Evolutionary conservation across 1,284 basidiomycete species (phyloP), one percentile per base, ranked within the genome.

Genomic region (Moesziomyces sp.): DNA sequence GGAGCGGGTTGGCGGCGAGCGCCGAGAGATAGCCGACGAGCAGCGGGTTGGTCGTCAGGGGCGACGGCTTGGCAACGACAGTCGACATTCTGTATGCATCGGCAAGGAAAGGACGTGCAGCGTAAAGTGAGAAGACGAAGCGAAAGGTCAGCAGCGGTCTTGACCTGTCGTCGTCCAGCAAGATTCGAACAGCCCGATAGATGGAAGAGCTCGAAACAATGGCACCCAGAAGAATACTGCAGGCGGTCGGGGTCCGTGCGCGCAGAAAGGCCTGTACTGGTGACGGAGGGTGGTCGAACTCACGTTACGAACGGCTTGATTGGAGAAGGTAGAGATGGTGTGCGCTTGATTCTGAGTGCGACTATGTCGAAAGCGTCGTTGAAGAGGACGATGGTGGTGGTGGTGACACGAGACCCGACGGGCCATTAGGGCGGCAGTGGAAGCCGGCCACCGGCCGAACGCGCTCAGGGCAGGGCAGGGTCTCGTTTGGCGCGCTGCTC

Each of bases 1-100:
- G 58, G n/a, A 79, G 62, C 21, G 78, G 78, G 55, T 79, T 79
- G 46, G 74, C 60, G n/a, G 70, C 58, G 16, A 79, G 73, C n/a
- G 74, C 70, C 46, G 67, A 53, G 43, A 78, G 67, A 57, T 79
- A 79, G 23, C 58, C 53, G n/a, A 61, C 52, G 16, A 79, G 63
- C 21, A 78, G 58, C 8, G 73, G 65, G 61, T 78, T 70, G 46
- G 66, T 60, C 49, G 65, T 52, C 58, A 74, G 33, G 33, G 69
- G 42, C 57, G 70, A 73, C 23, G 64, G 60, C 51, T 73, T 73
- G 6, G 70, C 59, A 6, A 68, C 60, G 10, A 73, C 60, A 48
- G 68, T 66, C 28, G 70, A 52, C 70, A 73, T 73, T 48, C 52
- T 62, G 38, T 43, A 11, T 28, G 28, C 5, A 21, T 14, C 23